These are phyloP conservation scores for Tylopilus sp. DNA, from an alignment of 1,284 basidiomycete genomes.

Conservation along the genomic window DNA sequence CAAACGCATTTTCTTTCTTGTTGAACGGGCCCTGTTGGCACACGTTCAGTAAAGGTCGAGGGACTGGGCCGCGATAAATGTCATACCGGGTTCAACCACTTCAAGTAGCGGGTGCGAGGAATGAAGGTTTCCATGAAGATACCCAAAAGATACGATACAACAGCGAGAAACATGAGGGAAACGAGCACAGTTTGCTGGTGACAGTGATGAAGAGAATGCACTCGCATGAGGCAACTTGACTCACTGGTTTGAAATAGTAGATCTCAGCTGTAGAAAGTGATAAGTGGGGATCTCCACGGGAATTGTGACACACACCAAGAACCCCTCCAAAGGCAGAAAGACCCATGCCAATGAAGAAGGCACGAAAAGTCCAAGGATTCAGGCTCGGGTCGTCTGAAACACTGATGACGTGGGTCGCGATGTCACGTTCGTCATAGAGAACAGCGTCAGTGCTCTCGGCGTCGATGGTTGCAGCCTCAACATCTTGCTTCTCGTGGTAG, in stretches of 20 bases:
- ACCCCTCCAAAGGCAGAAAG: conserved; percentile 59
- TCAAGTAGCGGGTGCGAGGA: conserved; percentile 45
- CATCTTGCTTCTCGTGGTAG: conserved; percentile 31
- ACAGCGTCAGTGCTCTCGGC: conserved; percentile 27
- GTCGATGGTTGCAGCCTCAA: conserved; percentile 31
- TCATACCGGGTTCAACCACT: conserved; percentile 53
- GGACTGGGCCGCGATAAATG: conserved; percentile 20
- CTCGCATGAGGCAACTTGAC: not conserved
- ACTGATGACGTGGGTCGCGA: conserved; percentile 51
- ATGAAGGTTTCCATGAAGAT: conserved; percentile 42
- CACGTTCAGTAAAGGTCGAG: conserved; percentile 3
- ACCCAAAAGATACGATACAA: conserved; percentile 42
- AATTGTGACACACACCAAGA: conserved; percentile 29
- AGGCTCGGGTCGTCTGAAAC: conserved; percentile 52
- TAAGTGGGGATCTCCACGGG: not conserved
- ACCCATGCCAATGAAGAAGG: conserved; percentile 55
- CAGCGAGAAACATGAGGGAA: conserved; percentile 50
- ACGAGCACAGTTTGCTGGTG: conserved; percentile 47
- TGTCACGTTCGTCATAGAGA: conserved; percentile 42
- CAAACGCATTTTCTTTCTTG: conserved; percentile 54
- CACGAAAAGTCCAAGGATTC: conserved; percentile 55
- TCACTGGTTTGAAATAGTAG: conserved; percentile 57
- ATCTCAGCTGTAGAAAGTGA: conserved; percentile 40
- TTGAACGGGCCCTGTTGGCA: conserved; percentile 30
- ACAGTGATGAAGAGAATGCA: not conserved